Conservation (phyloP, 2,329 filamentous ascomycete genomes). For the Microsporum audouinii region DNA sequence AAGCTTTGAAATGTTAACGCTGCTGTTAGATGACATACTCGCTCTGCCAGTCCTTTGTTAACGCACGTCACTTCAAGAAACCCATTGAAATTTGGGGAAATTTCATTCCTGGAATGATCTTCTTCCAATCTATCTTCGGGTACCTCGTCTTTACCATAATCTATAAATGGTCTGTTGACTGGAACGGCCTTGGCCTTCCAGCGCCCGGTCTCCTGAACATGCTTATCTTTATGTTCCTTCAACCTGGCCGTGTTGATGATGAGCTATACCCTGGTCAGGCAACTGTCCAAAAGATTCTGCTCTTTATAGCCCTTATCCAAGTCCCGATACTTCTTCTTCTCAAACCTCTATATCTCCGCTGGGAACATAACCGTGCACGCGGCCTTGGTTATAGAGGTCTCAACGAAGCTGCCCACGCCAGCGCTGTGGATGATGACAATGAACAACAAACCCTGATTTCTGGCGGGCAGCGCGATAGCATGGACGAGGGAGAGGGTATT, state of each 20-base stretch:
- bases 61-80: constrained; percentile 87
- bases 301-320: constrained; percentile 72
- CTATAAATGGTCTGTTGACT: constrained; percentile 95
- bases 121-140: constrained; percentile 98
- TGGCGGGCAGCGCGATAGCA: constrained; percentile 45
- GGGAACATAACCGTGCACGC: constrained; percentile 81
- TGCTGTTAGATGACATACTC: constrained; percentile 76
- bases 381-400: constrained; percentile 86
- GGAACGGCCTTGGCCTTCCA: constrained; percentile 53
- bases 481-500: constrained; percentile 68
- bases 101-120: constrained; percentile 96
- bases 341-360: constrained; percentile 90
- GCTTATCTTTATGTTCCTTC: constrained; percentile 99
- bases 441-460: constrained; percentile 53
- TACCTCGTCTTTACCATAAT: constrained; percentile 89
- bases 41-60: constrained; percentile 81
- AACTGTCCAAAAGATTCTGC: constrained; percentile 60
- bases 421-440: constrained; percentile 80
- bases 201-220: constrained; percentile 93
- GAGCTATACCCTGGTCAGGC: constrained; percentile 69
- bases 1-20: background rate
- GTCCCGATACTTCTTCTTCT: constrained; percentile 86
- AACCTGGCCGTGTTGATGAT: constrained; percentile 59
- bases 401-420: constrained; percentile 76
- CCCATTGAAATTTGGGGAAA: constrained; percentile 95